Conservation (phyloP, 805 yeast species). For the Metschnikowia lochheadii region DNA sequence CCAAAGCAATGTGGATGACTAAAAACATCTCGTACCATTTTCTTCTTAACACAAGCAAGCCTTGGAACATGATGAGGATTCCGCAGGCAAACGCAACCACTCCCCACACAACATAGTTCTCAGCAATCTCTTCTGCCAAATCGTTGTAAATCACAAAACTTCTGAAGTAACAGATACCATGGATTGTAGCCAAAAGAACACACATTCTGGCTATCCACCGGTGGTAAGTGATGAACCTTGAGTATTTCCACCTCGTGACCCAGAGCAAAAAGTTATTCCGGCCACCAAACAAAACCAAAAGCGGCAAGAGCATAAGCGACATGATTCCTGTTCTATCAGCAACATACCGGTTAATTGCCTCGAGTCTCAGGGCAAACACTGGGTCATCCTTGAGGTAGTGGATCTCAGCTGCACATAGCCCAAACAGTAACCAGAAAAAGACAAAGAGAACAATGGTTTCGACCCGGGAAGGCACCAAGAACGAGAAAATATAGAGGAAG, state of each 20-base stretch:
- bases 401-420: conserved; percentile 10
- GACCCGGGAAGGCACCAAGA: conserved; percentile 28
- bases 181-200: conserved; percentile 14
- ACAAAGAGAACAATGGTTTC: conserved; percentile 23
- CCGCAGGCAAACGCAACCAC: conserved; percentile 11
- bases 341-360: conserved; percentile 12
- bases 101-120: conserved; percentile 14
- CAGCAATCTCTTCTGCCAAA: conserved; percentile 5
- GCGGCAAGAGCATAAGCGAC: conserved; percentile 10
- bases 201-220: conserved; percentile 15
- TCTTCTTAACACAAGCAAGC: conserved; percentile 18
- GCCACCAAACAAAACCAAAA: conserved; percentile 17
- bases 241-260: conserved; percentile 16
- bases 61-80: conserved; percentile 13
- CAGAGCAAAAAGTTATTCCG: conserved; percentile 18
- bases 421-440: conserved; percentile 16
- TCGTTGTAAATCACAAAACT: conserved; percentile 3
- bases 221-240: conserved; percentile 14
- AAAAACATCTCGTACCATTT: conserved; percentile 23
- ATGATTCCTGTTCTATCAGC: conserved; percentile 16
- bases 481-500: conserved; percentile 17
- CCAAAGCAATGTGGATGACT: conserved; percentile 21
- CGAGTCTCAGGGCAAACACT: background rate
- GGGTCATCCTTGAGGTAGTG: conserved; percentile 8
- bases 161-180: conserved; percentile 9